Evolutionary conservation across 139 green algal genomes (phyloP).

Genomic region (Asterochloris erici): DNA sequence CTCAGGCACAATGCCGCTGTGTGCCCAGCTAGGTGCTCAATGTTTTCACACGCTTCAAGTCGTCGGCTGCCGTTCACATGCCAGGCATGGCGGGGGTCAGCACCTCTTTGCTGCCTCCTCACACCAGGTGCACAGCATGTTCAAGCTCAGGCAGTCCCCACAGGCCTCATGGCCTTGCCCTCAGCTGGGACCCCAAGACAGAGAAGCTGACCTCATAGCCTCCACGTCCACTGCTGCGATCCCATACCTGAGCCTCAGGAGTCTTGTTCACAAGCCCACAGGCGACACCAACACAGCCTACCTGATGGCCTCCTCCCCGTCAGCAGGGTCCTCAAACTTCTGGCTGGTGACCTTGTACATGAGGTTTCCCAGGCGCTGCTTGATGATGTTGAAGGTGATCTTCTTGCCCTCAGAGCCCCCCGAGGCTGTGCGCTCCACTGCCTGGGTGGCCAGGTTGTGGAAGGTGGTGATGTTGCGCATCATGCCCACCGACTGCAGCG

Average conservation of each 20-base stretch:
- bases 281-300: background rate
- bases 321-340: constrained; percentile 97
- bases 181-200: background rate
- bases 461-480: constrained; percentile 95
- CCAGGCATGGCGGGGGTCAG: too few relatives aligned
- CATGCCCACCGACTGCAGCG: constrained; percentile 80
- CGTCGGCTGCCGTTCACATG: too few relatives aligned
- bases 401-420: constrained; percentile 65
- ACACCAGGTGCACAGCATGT: background rate
- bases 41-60: too few relatives aligned
- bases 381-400: constrained; percentile 97
- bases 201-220: constrained; percentile 31
- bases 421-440: constrained; percentile 81
- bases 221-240: constrained; percentile 78
- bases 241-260: constrained; percentile 93
- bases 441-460: constrained; percentile 66
- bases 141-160: background rate
- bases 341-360: constrained; percentile 91
- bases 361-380: constrained; percentile 85
- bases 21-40: too few relatives aligned
- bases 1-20: too few relatives aligned
- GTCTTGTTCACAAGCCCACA: constrained; percentile 86
- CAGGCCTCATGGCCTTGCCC: background rate
- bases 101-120: background rate
- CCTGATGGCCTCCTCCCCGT: constrained; percentile 68